Percentiles rank a stretch among this genome's conserved stretches.
These are phyloP conservation scores for Malassezia psittaci DNA, from an alignment of 1,284 basidiomycete species.

Conservation along the genomic window DNA sequence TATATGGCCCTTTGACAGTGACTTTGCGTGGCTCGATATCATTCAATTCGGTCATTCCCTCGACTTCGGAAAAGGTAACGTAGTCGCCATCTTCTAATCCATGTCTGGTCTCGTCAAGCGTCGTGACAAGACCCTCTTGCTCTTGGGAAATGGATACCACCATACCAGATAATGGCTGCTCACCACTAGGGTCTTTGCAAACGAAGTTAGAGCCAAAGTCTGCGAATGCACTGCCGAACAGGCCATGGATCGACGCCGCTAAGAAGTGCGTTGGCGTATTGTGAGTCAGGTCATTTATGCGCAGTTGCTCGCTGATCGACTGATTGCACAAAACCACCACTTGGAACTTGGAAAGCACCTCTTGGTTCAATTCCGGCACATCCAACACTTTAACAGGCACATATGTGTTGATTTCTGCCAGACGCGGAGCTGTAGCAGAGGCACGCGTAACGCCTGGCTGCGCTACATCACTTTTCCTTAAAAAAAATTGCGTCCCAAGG, in stretches of 20 bases:
- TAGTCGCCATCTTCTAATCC: conserved; percentile 96
- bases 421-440: conserved; percentile 71
- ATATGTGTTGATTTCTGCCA: conserved; percentile 91
- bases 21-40: conserved; percentile 82
- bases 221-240: conserved; percentile 92
- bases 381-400: conserved; percentile 71
- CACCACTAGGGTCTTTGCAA: conserved; percentile 88
- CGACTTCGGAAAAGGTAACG: conserved; percentile 92
- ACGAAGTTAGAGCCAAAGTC: conserved; percentile 92
- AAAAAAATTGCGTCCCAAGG: conserved; percentile 91
- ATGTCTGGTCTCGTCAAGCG: conserved; percentile 91
- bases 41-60: conserved; percentile 88
- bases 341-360: conserved; percentile 33
- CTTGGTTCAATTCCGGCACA: conserved; percentile 26
- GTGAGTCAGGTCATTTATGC: conserved; percentile 72
- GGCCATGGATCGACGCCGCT: conserved; percentile 77
- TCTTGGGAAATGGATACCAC: conserved; percentile 61
- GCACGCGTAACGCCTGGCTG: conserved; percentile 61
- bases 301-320: conserved; percentile 69
- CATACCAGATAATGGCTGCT: conserved; percentile 87
- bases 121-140: conserved; percentile 81
- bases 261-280: conserved; percentile 71
- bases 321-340: conserved; percentile 81
- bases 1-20: conserved; percentile 64
- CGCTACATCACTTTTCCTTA: conserved; percentile 76